Percentiles rank a stretch among this genome's conserved stretches.
Evolutionary conservation across 2,329 filamentous ascomycete species (phyloP).

Genomic region (Trichocomaceae sp.): DNA sequence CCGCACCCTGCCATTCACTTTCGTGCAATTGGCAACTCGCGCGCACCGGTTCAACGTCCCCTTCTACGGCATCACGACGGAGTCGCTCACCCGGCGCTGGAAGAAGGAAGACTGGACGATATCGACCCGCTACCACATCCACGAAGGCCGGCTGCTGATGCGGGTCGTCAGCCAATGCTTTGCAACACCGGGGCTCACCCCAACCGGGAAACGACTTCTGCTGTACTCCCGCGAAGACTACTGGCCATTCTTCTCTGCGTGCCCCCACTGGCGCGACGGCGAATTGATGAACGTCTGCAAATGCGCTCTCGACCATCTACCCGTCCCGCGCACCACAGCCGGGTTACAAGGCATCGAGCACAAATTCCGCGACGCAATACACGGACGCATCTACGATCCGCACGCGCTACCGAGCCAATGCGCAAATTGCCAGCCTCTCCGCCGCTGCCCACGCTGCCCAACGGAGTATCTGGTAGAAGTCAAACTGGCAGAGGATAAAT

Average conservation of each 20-base stretch:
- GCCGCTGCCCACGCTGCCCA: slow-evolving; percentile 56
- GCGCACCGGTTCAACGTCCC: slow-evolving; percentile 40
- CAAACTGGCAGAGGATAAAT: slow-evolving; percentile 51
- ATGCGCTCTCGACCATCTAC: slow-evolving; percentile 55
- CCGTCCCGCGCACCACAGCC: slow-evolving; percentile 35
- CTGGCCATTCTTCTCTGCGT: slow-evolving; percentile 56
- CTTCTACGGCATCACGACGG: slow-evolving; percentile 42
- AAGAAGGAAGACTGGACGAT: slow-evolving; percentile 51
- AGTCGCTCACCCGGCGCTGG: slow-evolving; percentile 49
- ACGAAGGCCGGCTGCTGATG: slow-evolving; percentile 51
- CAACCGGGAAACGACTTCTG: slow-evolving; percentile 48
- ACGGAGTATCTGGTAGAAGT: slow-evolving; percentile 58
- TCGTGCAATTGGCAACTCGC: slow-evolving; percentile 52
- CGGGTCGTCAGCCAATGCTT: slow-evolving; percentile 52
- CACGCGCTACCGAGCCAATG: slow-evolving; percentile 47
- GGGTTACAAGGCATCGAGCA: slow-evolving; percentile 39
- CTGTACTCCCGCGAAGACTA: slow-evolving; percentile 57
- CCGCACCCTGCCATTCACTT: slow-evolving; percentile 52
- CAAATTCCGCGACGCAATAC: slow-evolving; percentile 31
- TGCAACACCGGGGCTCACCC: slow-evolving; percentile 47
- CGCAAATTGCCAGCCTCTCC: slow-evolving; percentile 51
- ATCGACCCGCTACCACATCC: slow-evolving; percentile 48
- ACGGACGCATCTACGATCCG: slow-evolving; percentile 22
- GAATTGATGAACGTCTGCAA: slow-evolving; percentile 55
- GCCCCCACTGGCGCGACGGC: slow-evolving; percentile 57